A percentile compares a stretch with the other conserved stretches of the same genome.
Conservation (phyloP, 345 rosid genomes). For the Linum lewisii region DNA sequence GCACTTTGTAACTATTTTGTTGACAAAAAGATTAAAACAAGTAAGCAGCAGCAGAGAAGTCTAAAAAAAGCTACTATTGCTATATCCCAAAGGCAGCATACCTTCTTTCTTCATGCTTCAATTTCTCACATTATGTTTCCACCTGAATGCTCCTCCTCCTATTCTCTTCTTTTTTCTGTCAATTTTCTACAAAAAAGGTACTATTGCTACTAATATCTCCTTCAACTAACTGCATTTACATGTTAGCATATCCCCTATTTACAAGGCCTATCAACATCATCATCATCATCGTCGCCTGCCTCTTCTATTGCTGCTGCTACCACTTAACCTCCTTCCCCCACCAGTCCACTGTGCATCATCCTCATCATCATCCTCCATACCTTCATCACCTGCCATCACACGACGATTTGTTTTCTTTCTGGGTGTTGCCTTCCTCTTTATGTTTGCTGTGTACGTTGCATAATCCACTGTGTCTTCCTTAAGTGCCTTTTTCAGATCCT, state of each 20-base stretch:
- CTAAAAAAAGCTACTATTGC: too few species aligned
- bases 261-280: slow-evolving; percentile 19
- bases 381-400: slow-evolving; percentile 18
- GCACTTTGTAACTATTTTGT: too few species aligned
- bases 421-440: slow-evolving; percentile 65
- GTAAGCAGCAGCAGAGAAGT: too few species aligned
- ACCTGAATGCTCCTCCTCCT: too few species aligned
- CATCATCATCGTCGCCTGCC: slow-evolving; percentile 30
- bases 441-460: slow-evolving; percentile 63
- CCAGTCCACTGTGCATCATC: slow-evolving; percentile 44
- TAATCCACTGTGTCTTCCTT: slow-evolving; percentile 82
- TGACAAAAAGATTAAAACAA: too few species aligned
- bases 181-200: background rate
- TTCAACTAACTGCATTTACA: slow-evolving; percentile 30
- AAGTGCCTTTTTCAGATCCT: slow-evolving; percentile 86
- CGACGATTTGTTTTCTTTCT: slow-evolving; percentile 29
- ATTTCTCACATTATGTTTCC: too few species aligned
- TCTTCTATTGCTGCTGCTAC: slow-evolving; percentile 34
- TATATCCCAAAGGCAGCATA: too few species aligned
- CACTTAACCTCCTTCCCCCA: slow-evolving; percentile 33
- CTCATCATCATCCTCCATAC: slow-evolving; percentile 30
- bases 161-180: too few species aligned
- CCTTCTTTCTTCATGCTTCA: too few species aligned
- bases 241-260: slow-evolving; percentile 41
- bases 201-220: slow-evolving; percentile 19